Percentiles rank a stretch among this genome's conserved stretches.
phyloP scores from a whole-genome alignment of 2,329 filamentous ascomycete genomes.

The Trichoderma hamatum region DNA sequence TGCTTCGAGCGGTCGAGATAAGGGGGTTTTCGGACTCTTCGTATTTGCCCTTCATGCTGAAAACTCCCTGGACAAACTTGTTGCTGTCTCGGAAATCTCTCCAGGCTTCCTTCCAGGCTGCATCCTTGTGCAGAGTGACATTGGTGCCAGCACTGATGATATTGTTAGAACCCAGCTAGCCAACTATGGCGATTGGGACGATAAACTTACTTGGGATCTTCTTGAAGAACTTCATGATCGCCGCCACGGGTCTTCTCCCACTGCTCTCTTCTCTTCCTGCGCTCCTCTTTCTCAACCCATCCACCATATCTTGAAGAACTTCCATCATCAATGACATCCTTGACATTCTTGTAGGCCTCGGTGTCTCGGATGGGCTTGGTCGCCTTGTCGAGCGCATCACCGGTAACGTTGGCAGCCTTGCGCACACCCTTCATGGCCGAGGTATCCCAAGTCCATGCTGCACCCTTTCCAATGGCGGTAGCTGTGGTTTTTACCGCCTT shows the following conservation, averaged over 20 bases:
- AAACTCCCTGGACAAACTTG: constrained; percentile 84
- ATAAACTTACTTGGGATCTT: constrained; percentile 80
- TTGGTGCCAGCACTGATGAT: constrained; percentile 83
- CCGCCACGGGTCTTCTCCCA: constrained; percentile 64
- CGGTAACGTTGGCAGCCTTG: constrained; percentile 82
- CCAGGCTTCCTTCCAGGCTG: constrained; percentile 99
- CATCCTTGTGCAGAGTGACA: constrained; percentile 93
- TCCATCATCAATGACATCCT: constrained; percentile 94
- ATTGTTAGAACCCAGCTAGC: constrained; percentile 36
- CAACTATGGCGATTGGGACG: too few relatives aligned
- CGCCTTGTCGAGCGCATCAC: constrained; percentile 87
- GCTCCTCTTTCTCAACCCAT: constrained; percentile 96
- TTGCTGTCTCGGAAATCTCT: constrained; percentile 89
- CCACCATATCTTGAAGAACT: constrained; percentile 95
- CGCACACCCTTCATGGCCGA: constrained; percentile 88
- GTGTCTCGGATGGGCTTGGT: constrained; percentile 93
- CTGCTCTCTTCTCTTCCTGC: constrained; percentile 74
- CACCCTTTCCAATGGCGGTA: constrained; percentile 83
- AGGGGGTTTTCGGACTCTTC: constrained; percentile 97
- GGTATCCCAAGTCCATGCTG: constrained; percentile 97
- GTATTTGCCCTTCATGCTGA: constrained; percentile 83
- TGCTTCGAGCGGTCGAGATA: constrained; percentile 88
- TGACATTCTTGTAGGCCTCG: constrained; percentile 91
- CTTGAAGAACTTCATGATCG: constrained; percentile 64
- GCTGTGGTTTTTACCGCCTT: constrained; percentile 85